These are phyloP conservation scores for Trametes pubescens DNA, from an alignment of 1,284 basidiomycete species.

Conservation along the genomic window DNA sequence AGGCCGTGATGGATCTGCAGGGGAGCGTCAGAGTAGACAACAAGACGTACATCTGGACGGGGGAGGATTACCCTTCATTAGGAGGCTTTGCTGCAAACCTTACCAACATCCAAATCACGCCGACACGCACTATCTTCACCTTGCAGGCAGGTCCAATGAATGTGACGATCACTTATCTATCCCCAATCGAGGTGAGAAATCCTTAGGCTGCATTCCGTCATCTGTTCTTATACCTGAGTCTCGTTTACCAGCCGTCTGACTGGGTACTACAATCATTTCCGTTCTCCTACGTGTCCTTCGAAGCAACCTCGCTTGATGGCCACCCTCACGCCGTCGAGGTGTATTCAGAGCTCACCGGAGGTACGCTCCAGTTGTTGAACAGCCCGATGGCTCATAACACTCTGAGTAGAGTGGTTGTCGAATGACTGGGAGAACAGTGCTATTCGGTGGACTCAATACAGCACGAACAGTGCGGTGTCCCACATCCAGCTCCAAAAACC, in stretches of 20 bases:
- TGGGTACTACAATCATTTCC: slow-evolving; percentile 45
- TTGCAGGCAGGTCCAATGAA: slow-evolving; percentile 34
- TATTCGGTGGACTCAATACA: slow-evolving; percentile 27
- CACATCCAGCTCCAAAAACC: slow-evolving; percentile 31
- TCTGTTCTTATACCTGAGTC: neutral
- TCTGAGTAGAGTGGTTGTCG: slow-evolving; percentile 32
- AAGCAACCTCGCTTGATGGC: slow-evolving; percentile 42
- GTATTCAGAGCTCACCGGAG: slow-evolving; percentile 47
- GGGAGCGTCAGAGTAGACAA: slow-evolving; percentile 35
- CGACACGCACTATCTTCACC: slow-evolving; percentile 29
- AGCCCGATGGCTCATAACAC: slow-evolving; percentile 31
- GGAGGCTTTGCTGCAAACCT: slow-evolving; percentile 16
- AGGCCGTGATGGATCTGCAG: slow-evolving; percentile 27
- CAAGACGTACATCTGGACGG: slow-evolving; percentile 32
- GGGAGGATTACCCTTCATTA: slow-evolving; percentile 7
- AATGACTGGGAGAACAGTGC: slow-evolving; percentile 17
- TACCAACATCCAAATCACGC: slow-evolving; percentile 23
- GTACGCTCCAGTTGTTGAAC: slow-evolving; percentile 11
- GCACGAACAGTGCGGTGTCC: slow-evolving; percentile 16
- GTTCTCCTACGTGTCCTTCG: slow-evolving; percentile 44
- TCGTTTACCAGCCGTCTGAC: slow-evolving; percentile 39
- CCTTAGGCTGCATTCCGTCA: too few relatives aligned
- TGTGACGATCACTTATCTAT: slow-evolving; percentile 32
- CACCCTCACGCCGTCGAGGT: slow-evolving; percentile 41
- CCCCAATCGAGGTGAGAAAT: slow-evolving; percentile 32